Evolutionary conservation across 2,329 filamentous ascomycete genomes (phyloP), one percentile per base, ranked within the genome.

Genomic region (Verruconis gallopava): DNA sequence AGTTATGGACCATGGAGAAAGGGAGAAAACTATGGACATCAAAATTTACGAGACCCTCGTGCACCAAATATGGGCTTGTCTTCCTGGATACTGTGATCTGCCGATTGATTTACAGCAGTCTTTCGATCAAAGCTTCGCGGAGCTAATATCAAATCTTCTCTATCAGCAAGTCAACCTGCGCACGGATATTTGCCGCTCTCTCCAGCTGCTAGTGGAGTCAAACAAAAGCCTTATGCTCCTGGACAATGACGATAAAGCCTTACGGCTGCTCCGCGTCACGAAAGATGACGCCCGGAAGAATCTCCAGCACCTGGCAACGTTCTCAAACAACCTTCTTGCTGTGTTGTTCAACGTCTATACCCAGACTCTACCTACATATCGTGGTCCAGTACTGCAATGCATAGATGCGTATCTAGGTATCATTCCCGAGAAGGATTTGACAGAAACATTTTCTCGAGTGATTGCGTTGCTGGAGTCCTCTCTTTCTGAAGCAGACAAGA

Each of bases 311-410:
- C 69, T 98, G 11, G 77, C 84, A 13, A 67, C 68, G 1, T 88
- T 91, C 55, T 73, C 89, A 1, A 81, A 81, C 46, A 96, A 96
- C 53, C 74, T 98, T 63, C 75, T 98, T 33, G 88, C 91, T 4
- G 89, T 96, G 1, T 68, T 98, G n/a, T 96, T 98, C 71, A 98
- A 98, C 57, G 89, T 98, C 35, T 98, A 98, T 65, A 94, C 84
- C 49, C 84, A 95, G 60, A 98, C 91, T 1, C 71, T 98, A 19
- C 89, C 91, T 2, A 85, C 95, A 55, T 91, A 85, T 54, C 75
- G 91, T 51, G 88, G 85, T 0, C 85, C 84, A 15, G 91, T 98
- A 42, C 68, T 98, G 22, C 84, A 89, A 58, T 94, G 88, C 47
- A 91, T 96, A 66, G 95, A 96, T 61, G 79, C 85, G 4, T 96